Conservation (phyloP, 805 yeast genomes). For the Metschnikowia koreensis region DNA sequence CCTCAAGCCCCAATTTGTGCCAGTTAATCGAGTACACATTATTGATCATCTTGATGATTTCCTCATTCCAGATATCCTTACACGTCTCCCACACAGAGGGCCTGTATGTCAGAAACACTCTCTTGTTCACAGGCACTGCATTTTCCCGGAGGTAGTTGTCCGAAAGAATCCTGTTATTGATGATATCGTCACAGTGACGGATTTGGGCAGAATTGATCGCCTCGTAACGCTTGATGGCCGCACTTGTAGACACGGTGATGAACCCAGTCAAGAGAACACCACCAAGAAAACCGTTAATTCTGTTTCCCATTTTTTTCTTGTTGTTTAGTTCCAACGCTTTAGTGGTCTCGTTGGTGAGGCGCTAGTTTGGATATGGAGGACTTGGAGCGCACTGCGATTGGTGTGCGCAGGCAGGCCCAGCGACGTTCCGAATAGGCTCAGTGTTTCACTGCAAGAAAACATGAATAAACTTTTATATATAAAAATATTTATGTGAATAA, state of each 20-base stretch:
- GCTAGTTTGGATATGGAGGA: neutral
- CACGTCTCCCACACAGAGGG: conserved; percentile 53
- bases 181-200: conserved; percentile 45
- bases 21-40: conserved; percentile 58
- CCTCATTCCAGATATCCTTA: conserved; percentile 79
- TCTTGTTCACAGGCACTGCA: conserved; percentile 40
- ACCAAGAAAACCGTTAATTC: conserved; percentile 44
- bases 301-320: conserved; percentile 34
- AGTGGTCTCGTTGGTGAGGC: neutral
- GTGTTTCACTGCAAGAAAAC: too few relatives aligned
- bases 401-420: conserved; percentile 3
- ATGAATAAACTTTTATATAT: too few relatives aligned
- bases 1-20: conserved; percentile 40
- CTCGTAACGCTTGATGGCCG: conserved; percentile 51
- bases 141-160: conserved; percentile 46
- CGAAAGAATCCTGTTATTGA: conserved; percentile 53
- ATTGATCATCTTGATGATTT: conserved; percentile 59
- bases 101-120: conserved; percentile 28
- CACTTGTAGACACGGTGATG: conserved; percentile 58
- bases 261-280: conserved; percentile 64
- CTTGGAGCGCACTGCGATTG: conserved; percentile 6
- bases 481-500: too few relatives aligned
- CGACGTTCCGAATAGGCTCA: too few relatives aligned
- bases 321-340: neutral
- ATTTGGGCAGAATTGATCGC: conserved; percentile 47